Conservation (phyloP, 257 asterid species). For the Solanum medicagineum region DNA sequence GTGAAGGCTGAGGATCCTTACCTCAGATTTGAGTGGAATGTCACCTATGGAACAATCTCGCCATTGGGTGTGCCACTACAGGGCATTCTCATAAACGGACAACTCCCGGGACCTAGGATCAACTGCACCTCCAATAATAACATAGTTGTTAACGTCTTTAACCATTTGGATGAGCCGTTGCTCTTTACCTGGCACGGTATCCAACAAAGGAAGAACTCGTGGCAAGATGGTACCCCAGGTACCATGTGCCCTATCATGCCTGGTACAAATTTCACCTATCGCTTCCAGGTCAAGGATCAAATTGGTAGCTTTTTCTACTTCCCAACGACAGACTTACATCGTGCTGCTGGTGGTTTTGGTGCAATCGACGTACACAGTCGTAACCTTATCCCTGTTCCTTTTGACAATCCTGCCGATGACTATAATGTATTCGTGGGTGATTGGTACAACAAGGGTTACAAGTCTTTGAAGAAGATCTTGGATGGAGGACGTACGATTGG, state of each 20-base stretch:
- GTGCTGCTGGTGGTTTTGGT: constrained; percentile 4
- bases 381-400: background rate
- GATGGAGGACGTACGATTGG: background rate
- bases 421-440: background rate
- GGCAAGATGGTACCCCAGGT: constrained; percentile 9
- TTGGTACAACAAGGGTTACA: constrained; percentile 5
- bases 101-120: background rate
- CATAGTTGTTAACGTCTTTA: background rate
- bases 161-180: background rate
- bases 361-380: background rate
- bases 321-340: constrained; percentile 1
- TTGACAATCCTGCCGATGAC: background rate
- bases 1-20: constrained; percentile 1
- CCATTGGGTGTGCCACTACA: constrained; percentile 6
- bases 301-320: constrained; percentile 2
- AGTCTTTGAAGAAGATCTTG: background rate
- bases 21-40: background rate
- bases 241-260: constrained; percentile 9
- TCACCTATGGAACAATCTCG: background rate
- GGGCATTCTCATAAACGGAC: background rate
- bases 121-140: background rate
- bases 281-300: constrained; percentile 4
- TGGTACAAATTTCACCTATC: constrained; percentile 3
- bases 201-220: constrained; percentile 6
- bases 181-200: background rate